Conservation (phyloP, 345 rosid genomes). For the Arabidopsis suecica region DNA sequence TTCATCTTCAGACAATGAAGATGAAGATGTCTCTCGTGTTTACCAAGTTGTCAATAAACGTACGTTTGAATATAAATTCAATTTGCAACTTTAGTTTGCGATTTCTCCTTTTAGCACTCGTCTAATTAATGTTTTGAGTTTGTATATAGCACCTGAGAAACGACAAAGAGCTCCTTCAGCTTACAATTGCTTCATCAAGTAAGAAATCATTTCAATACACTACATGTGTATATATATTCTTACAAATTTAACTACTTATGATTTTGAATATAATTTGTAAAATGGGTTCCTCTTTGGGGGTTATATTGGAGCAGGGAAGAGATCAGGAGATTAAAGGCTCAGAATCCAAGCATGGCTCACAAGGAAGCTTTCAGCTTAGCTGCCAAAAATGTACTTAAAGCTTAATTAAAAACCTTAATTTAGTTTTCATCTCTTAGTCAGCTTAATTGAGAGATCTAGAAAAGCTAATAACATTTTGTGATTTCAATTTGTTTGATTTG, state of each 20-base stretch:
- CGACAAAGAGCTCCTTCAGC: slow-evolving; percentile 98
- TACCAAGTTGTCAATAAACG: slow-evolving; percentile 86
- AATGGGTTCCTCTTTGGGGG: slow-evolving; percentile 6
- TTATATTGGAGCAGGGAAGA: slow-evolving; percentile 67
- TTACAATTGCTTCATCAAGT: slow-evolving; percentile 96
- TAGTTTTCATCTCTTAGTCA: not conserved
- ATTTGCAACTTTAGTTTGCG: not conserved
- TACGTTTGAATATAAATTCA: slow-evolving; percentile 41
- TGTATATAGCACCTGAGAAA: slow-evolving; percentile 84
- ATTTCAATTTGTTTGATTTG: slow-evolving; percentile 41
- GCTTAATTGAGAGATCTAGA: slow-evolving; percentile 9
- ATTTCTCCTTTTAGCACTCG: not conserved
- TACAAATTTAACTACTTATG: not conserved
- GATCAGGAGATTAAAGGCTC: slow-evolving; percentile 91
- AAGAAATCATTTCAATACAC: slow-evolving; percentile 31
- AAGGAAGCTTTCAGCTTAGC: slow-evolving; percentile 98
- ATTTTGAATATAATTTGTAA: no score
- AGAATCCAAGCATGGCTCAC: slow-evolving; percentile 92
- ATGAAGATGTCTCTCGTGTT: slow-evolving; percentile 56
- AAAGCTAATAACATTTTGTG: slow-evolving; percentile 4
- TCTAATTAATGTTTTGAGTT: slow-evolving; percentile 17
- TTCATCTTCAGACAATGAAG: slow-evolving; percentile 73
- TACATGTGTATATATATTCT: not conserved
- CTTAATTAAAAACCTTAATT: not conserved
- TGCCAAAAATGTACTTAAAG: slow-evolving; percentile 74